Percentiles rank a stretch among this genome's conserved stretches.
These are phyloP conservation scores for Trametes villosa DNA, from an alignment of 768 basidiomycete species.

Conservation along the genomic window DNA sequence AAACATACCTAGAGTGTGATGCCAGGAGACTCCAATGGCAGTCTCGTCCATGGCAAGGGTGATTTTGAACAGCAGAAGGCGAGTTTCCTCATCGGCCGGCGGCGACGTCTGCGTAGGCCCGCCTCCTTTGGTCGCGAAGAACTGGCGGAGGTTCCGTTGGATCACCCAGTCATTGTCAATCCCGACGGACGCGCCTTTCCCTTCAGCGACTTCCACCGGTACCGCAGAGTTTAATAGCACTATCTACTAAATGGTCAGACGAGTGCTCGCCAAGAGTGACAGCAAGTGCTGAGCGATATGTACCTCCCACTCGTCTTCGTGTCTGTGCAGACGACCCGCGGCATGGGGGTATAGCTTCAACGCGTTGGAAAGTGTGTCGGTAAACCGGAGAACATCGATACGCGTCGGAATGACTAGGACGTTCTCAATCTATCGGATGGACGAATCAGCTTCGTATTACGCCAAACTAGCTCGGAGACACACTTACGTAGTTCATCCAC, in stretches of 20 bases:
- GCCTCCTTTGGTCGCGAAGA: neutral
- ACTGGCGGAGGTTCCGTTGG: slow-evolving; percentile 7
- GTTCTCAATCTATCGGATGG: slow-evolving; percentile 24
- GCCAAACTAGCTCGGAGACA: neutral
- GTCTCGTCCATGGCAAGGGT: slow-evolving; percentile 32
- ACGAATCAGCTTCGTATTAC: neutral
- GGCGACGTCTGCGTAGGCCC: neutral
- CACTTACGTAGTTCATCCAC: slow-evolving; percentile 23
- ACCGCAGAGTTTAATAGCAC: neutral
- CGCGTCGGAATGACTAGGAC: slow-evolving; percentile 21
- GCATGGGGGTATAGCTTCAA: slow-evolving; percentile 15
- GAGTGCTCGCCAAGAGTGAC: neutral
- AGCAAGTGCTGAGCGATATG: neutral
- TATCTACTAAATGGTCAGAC: neutral
- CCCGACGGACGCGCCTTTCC: neutral
- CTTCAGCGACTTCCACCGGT: neutral
- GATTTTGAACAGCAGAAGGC: slow-evolving; percentile 34
- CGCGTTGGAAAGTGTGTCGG: neutral
- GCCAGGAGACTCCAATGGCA: slow-evolving; percentile 39
- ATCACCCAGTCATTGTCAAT: slow-evolving; percentile 12
- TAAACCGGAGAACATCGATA: slow-evolving; percentile 7
- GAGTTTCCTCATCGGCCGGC: neutral
- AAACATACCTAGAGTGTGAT: slow-evolving; percentile 38
- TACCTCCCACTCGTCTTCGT: slow-evolving; percentile 14
- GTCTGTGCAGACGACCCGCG: slow-evolving; percentile 8